Percentiles rank a stretch among this genome's conserved stretches.
phyloP scores from a whole-genome alignment of 2,329 filamentous ascomycete species.

The Sclerotinia trifoliorum region DNA sequence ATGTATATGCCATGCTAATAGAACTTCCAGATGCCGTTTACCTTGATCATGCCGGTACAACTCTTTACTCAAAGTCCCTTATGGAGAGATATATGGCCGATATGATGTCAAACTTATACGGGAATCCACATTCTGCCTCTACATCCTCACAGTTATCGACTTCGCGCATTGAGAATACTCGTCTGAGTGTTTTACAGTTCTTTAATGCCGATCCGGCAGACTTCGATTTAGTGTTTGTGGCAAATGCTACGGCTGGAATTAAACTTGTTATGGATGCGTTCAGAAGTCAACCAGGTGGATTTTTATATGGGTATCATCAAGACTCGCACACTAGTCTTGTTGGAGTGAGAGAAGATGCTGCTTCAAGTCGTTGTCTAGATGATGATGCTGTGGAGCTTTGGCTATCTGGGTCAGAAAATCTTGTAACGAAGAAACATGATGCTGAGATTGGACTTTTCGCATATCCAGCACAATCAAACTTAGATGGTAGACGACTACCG shows the following conservation, averaged over 20 bases:
- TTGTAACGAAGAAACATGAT: conserved; percentile 35
- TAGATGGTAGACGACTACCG: conserved; percentile 65
- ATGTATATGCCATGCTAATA: conserved; percentile 19
- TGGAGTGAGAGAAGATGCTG: conserved; percentile 72
- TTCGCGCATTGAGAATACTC: conserved; percentile 70
- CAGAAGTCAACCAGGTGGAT: conserved; percentile 65
- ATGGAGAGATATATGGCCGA: conserved; percentile 72
- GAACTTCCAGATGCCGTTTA: conserved; percentile 49
- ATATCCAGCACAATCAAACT: conserved; percentile 59
- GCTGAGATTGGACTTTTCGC: conserved; percentile 59
- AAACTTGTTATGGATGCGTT: conserved; percentile 83
- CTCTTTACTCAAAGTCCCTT: conserved; percentile 74
- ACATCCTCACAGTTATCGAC: conserved; percentile 75
- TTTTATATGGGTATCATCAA: conserved; percentile 78
- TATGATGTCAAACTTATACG: conserved; percentile 75
- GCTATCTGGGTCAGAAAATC: conserved; percentile 48
- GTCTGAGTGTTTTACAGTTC: conserved; percentile 68
- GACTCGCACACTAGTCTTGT: conserved; percentile 86
- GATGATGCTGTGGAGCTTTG: conserved; percentile 64
- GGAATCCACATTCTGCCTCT: conserved; percentile 89
- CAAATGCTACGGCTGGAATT: conserved; percentile 87
- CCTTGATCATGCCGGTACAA: conserved; percentile 95
- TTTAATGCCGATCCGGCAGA: conserved; percentile 78
- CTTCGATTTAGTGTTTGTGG: conserved; percentile 87
- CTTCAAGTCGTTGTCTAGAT: conserved; percentile 62